Evolutionary conservation across 163 green algal species (phyloP).

Genomic region (Prototheca stagnorum): DNA sequence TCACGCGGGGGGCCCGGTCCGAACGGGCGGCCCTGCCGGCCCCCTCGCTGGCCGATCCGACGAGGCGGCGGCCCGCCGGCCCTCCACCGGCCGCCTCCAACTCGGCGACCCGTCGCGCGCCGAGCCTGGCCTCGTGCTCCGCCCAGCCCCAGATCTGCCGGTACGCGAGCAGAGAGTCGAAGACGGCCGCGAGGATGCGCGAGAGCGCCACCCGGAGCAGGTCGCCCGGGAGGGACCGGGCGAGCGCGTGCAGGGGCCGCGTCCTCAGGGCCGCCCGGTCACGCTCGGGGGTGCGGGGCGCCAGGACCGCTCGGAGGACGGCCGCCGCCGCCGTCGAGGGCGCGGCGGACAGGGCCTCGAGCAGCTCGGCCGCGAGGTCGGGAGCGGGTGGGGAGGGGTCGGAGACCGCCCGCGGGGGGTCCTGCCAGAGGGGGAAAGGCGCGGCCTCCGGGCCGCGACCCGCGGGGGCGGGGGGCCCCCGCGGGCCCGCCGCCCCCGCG

Average conservation of each 20-base stretch:
- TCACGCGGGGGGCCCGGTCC: too few relatives aligned
- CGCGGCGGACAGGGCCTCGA: slow-evolving; percentile 2
- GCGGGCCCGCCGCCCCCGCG: neutral
- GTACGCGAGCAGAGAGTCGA: slow-evolving; percentile 30
- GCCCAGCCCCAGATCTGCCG: too few relatives aligned
- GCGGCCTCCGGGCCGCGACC: too few relatives aligned
- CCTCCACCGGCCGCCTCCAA: too few relatives aligned
- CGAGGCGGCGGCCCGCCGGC: too few relatives aligned
- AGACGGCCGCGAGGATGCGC: slow-evolving; percentile 30
- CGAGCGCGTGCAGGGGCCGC: slow-evolving; percentile 41
- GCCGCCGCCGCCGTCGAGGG: neutral
- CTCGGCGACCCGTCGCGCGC: too few relatives aligned
- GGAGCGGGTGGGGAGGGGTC: too few relatives aligned
- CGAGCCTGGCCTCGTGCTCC: too few relatives aligned
- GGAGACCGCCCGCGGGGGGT: too few relatives aligned
- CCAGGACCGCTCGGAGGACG: slow-evolving; percentile 13
- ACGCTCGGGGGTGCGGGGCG: slow-evolving; percentile 7
- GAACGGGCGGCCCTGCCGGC: too few relatives aligned
- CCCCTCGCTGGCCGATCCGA: too few relatives aligned
- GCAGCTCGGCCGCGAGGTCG: slow-evolving; percentile 8
- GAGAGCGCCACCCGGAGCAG: slow-evolving; percentile 47
- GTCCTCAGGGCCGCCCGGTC: neutral
- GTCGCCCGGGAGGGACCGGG: slow-evolving; percentile 39
- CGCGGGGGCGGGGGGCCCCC: neutral
- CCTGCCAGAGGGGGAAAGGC: too few relatives aligned